phyloP scores from a whole-genome alignment of 2,329 filamentous ascomycete genomes.

The Microdochium nivale region DNA sequence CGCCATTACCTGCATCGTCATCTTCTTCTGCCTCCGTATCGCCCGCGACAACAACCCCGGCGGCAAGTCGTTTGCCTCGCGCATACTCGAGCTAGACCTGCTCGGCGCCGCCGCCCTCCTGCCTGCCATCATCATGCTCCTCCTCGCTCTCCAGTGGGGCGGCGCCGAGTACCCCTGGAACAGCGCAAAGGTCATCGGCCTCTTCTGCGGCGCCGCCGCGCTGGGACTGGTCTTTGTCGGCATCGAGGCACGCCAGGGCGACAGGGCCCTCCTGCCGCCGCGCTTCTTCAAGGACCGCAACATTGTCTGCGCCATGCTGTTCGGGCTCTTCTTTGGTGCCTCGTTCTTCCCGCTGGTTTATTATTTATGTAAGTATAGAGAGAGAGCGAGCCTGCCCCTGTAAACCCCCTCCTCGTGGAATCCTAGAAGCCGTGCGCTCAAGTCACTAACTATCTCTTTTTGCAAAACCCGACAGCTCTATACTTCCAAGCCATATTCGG shows the following conservation, averaged over 20 bases:
- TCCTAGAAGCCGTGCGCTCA: too few species aligned
- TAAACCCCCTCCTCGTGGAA: too few species aligned
- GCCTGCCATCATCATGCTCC: conserved; percentile 40
- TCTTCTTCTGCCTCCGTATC: conserved; percentile 36
- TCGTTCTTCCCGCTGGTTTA: conserved; percentile 45
- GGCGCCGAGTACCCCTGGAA: conserved; percentile 43
- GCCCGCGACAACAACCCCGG: conserved; percentile 23
- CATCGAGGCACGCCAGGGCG: conserved; percentile 34
- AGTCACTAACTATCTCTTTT: not conserved
- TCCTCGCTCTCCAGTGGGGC: conserved; percentile 50
- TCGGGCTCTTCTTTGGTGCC: conserved; percentile 39
- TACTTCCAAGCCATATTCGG: conserved; percentile 47
- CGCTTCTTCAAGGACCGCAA: conserved; percentile 37
- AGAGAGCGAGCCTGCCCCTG: too few species aligned
- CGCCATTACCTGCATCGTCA: conserved; percentile 35
- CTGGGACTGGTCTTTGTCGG: conserved; percentile 37
- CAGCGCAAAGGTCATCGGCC: conserved; percentile 36
- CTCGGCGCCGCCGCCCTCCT: conserved; percentile 40
- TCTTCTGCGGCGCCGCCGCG: conserved; percentile 39
- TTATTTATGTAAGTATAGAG: conserved; percentile 34
- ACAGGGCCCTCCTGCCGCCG: conserved; percentile 39
- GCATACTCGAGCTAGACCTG: conserved; percentile 39
- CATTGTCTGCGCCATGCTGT: conserved; percentile 23
- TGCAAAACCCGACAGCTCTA: conserved; percentile 24
- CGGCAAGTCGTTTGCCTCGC: conserved; percentile 21